These are phyloP conservation scores for Colletotrichum abscissum DNA, from an alignment of 2,329 filamentous ascomycete species.

Conservation along the genomic window DNA sequence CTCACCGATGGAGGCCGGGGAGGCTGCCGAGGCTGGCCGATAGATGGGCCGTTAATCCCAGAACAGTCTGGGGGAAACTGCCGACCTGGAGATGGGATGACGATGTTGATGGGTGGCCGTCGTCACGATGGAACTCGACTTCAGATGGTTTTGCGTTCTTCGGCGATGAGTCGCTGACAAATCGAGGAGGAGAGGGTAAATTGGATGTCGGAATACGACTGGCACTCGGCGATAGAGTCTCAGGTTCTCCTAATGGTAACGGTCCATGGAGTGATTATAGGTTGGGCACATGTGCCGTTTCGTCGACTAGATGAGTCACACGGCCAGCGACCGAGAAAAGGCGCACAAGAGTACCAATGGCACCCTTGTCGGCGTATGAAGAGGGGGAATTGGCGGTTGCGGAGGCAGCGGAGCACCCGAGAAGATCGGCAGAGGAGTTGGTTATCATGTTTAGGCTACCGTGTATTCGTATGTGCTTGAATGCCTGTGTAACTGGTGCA, in stretches of 20 bases:
- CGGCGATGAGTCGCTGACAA: neutral
- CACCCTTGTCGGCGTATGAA: neutral
- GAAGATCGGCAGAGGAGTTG: constrained; percentile 17
- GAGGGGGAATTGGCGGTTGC: neutral
- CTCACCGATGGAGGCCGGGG: neutral
- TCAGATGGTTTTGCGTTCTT: neutral
- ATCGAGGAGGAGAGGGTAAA: neutral
- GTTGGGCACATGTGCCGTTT: neutral
- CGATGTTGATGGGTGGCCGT: neutral
- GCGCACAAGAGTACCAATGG: neutral
- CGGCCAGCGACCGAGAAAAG: constrained; percentile 6
- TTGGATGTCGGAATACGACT: neutral
- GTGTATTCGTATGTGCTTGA: neutral
- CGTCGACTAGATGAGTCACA: constrained; percentile 26
- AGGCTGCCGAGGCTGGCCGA: neutral
- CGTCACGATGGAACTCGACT: neutral
- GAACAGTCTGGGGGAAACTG: neutral
- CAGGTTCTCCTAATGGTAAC: neutral
- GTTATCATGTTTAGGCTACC: constrained; percentile 4
- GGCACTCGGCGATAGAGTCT: constrained; percentile 3
- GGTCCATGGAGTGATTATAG: neutral
- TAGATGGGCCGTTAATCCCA: neutral
- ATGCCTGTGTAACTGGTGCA: constrained; percentile 4
- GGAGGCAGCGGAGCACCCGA: constrained; percentile 3
- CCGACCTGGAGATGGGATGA: neutral